Evolutionary conservation across 176 grass and related monocot species (phyloP), one percentile per base, ranked within the genome.

Genomic region (Carex pumila): DNA sequence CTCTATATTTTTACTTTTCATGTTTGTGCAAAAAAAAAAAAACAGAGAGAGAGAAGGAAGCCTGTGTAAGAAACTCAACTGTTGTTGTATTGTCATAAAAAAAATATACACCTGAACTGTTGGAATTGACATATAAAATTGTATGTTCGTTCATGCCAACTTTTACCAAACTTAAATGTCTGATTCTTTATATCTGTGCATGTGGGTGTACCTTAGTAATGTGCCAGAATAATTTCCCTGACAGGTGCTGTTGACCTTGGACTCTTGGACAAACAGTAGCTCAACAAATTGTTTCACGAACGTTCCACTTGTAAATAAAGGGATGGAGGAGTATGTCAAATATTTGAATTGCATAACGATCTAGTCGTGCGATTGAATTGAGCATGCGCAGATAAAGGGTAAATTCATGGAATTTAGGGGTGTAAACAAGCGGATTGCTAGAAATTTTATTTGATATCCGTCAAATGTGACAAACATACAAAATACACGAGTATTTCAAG

Each of bases 61-160:
- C 39, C 4, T 85, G 12, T 85, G 81, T 66, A 66, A 83, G 81
- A 83, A 83, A 9, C 15, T 59, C 45, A 61, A 75, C 39, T 85
- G 30, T 78, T 72, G 34, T 65, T 22, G 47, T 65, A 65, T 73
- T 61, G 84, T 65, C 67, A 36, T 75, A 50, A 54, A 63, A 25
- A 62, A 71, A 79, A 77, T 74, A 71, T 63, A 63, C 59, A 78
- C 70, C 81, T 67, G 81, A 41, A 67, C 54, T 82, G 37, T 66
- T 83, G 81, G 37, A 83, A 83, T 83, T 77, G 59, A 65, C n/a
- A 14, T 63, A 61, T 65, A 52, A 78, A 25, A 78, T 61, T 76
- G 6, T 62, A 60, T 58, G 30, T 84, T 61, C 18, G 61, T 74
- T 71, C 43, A 13, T 70, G 43, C 82, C 30, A 84, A 37, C 9